Evolutionary conservation across 1,284 basidiomycete species (phyloP).

Genomic region (Mycosarcoma maydis): DNA sequence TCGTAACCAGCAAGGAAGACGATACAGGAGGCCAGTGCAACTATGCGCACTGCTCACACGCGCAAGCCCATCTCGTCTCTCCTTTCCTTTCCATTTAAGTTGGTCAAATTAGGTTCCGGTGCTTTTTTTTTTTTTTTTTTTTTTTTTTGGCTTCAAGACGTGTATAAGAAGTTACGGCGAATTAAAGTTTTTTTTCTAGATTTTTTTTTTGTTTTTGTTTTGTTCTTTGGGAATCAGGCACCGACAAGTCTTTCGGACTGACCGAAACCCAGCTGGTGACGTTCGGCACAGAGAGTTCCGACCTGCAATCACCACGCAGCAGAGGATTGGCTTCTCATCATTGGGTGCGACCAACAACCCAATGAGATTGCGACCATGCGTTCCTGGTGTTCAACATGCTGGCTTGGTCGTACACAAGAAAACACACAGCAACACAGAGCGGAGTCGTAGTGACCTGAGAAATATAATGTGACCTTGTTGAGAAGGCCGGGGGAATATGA

Average conservation of each 20-base stretch:
- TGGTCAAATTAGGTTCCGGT: too few species aligned
- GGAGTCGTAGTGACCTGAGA: background rate
- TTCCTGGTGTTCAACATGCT: too few species aligned
- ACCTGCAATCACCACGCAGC: background rate
- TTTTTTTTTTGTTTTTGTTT: too few species aligned
- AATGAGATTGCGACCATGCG: too few species aligned
- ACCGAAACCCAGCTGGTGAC: conserved; percentile 1
- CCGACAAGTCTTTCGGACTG: conserved; percentile 9
- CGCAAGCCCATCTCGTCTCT: too few species aligned
- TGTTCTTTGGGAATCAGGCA: too few species aligned
- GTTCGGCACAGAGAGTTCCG: conserved; percentile 13
- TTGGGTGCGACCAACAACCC: background rate
- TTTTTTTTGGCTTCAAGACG: background rate
- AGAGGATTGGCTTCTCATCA: background rate
- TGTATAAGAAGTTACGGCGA: conserved; percentile 11
- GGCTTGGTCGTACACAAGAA: too few species aligned
- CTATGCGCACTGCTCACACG: too few species aligned
- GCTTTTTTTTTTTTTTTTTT: background rate
- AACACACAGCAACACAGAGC: background rate
- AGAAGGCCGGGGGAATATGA: conserved; percentile 56
- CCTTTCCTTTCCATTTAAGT: too few species aligned
- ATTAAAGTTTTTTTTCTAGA: too few species aligned
- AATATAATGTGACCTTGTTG: conserved; percentile 54
- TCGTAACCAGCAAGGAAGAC: too few species aligned
- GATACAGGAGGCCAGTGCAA: too few species aligned